Evolutionary conservation across 176 grass and related monocot species (phyloP).

Genomic region (Zea mays): Zm-B73-REFERENCE-NAM-5.0 NC_050104.1:52543001-52543500

Average conservation of each 20-base stretch:
- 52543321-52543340: background rate
- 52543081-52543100: background rate
- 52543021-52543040: background rate
- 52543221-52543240: background rate
- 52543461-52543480: background rate
- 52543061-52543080: background rate
- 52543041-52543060: background rate
- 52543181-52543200: background rate
- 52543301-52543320: background rate
- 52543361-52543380: background rate
- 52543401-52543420: background rate
- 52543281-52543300: background rate
- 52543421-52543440: background rate
- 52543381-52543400: background rate
- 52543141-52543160: background rate
- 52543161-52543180: background rate
- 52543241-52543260: background rate
- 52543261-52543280: background rate
- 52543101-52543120: background rate
- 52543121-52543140: background rate
- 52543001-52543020: background rate
- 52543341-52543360: background rate
- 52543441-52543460: background rate
- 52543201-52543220: background rate
- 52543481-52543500: background rate